phyloP scores from a whole-genome alignment of 176 grass and related monocot species.

The Poa pratensis region DNA sequence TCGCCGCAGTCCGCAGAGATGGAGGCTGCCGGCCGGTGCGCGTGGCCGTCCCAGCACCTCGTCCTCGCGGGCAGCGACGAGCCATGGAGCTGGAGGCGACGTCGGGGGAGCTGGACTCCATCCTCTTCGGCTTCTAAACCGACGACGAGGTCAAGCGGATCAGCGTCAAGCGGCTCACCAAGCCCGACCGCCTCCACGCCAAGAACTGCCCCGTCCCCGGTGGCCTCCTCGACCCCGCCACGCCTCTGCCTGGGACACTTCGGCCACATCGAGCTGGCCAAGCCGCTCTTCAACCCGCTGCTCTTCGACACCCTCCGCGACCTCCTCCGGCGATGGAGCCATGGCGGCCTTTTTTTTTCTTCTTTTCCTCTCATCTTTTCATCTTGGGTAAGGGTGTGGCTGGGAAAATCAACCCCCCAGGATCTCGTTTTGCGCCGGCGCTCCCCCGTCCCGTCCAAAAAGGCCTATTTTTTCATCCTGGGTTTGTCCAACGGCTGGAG shows the following conservation, averaged over 20 bases:
- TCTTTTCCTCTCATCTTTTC: too few relatives aligned
- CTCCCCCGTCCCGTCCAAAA: too few relatives aligned
- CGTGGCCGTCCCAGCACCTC: too few relatives aligned
- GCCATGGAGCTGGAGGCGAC: constrained; percentile 44
- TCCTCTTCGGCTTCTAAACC: constrained; percentile 80
- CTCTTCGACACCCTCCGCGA: constrained; percentile 53
- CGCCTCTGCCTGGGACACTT: constrained; percentile 84
- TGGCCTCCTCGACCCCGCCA: constrained; percentile 83
- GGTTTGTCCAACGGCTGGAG: too few relatives aligned
- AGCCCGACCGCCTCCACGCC: constrained; percentile 58
- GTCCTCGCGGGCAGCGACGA: background rate
- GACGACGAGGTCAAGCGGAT: constrained; percentile 63
- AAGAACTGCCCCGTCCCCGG: constrained; percentile 67
- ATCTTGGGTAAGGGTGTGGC: too few relatives aligned
- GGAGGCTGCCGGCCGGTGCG: too few relatives aligned
- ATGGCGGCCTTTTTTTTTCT: too few relatives aligned
- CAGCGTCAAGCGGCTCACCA: constrained; percentile 81
- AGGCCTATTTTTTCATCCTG: too few relatives aligned
- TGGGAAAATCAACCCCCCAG: too few relatives aligned
- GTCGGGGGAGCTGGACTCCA: constrained; percentile 70
- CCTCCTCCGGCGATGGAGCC: too few relatives aligned
- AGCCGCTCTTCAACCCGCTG: constrained; percentile 78
- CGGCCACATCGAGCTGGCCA: constrained; percentile 85
- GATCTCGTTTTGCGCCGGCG: too few relatives aligned
- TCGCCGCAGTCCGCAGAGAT: too few relatives aligned